A percentile compares a stretch with the other conserved stretches of the same genome.
Evolutionary conservation across 208 protist species (phyloP).

Genomic region (Leishmania turanica): DNA sequence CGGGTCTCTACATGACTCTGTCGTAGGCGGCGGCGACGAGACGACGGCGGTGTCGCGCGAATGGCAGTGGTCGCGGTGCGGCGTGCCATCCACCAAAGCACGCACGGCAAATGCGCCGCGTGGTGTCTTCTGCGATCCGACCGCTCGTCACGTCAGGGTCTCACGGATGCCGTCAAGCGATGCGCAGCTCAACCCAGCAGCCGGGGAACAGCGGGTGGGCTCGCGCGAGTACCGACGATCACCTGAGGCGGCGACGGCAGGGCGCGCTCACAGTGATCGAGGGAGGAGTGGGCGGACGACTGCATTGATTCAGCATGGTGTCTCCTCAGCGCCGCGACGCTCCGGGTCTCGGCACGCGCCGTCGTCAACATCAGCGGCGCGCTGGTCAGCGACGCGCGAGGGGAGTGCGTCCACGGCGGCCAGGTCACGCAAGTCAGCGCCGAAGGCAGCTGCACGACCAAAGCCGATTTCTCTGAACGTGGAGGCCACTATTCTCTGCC

Average conservation of each 20-base stretch:
- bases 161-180: not conserved
- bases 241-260: not conserved
- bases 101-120: not conserved
- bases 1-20: not conserved
- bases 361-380: conserved; percentile 3
- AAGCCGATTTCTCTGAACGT: conserved; percentile 36
- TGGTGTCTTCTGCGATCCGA: conserved; percentile 11
- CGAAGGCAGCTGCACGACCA: not conserved
- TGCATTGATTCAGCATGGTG: not conserved
- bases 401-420: conserved; percentile 8
- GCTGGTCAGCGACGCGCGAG: not conserved
- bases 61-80: not conserved
- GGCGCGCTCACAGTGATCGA: not conserved
- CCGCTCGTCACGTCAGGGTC: no score
- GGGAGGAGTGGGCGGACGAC: not conserved
- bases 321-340: not conserved
- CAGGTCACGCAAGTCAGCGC: not conserved
- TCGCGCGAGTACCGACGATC: not conserved
- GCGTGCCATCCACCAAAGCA: no score
- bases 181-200: no score
- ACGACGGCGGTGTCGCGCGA: not conserved
- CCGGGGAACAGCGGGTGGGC: not conserved
- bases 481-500: conserved; percentile 46
- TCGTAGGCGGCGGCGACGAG: not conserved
- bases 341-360: not conserved